Base-by-base conservation (phyloP, 148 eudicot genomes). In the Chenopodium berlandieri region DNA sequence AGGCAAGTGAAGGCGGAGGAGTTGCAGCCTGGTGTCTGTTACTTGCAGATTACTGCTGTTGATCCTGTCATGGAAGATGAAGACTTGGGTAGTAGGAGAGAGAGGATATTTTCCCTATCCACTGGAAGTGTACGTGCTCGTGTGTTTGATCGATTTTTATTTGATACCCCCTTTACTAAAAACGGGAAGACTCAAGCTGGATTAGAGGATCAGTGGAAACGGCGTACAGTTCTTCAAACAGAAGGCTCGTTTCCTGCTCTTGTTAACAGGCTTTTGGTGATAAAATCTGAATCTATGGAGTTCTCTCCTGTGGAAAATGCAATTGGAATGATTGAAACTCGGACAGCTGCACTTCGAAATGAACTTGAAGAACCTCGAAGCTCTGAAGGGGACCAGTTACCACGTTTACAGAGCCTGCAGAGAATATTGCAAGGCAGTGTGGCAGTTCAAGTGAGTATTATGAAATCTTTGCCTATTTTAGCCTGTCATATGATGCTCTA, bases 41-140 rank as follows among this genome's bases (percentile, higher is more conserved):
- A 97, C 86, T 82, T 97, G 84, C 99, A 97, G 84, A 94, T 97
- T 83, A 97, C 99, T 82, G 99, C 99, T 48, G 99, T 97, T 67
- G 99, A 97, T 82, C 97, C 99, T 22, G 99, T 97, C 31, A 97
- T 97, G 99, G 99, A 97, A 89, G 99, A 97, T 86, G 99, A 97
- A 88, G 98, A 97, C 80, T 84, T 97, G 30, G 99, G 98, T 70
- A 97, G 99, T 83, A 91, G 99, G 86, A 94, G 99, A 81, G 99
- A 97, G 88, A 91, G 99, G 64, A 97, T 94, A 75, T 89, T 97
- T 71, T 94, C 99, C 52, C 97, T 97, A 78, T 94, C 98, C 60
- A 90, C 99, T 69, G 99, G 99, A 78, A 91, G 97, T 32, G 91
- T 94, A 63, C 98, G 99, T 84, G 99, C 99, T 75, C 98, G 98